phyloP scores from a whole-genome alignment of 1,284 basidiomycete genomes.

The Tylopilus orsonianus region DNA sequence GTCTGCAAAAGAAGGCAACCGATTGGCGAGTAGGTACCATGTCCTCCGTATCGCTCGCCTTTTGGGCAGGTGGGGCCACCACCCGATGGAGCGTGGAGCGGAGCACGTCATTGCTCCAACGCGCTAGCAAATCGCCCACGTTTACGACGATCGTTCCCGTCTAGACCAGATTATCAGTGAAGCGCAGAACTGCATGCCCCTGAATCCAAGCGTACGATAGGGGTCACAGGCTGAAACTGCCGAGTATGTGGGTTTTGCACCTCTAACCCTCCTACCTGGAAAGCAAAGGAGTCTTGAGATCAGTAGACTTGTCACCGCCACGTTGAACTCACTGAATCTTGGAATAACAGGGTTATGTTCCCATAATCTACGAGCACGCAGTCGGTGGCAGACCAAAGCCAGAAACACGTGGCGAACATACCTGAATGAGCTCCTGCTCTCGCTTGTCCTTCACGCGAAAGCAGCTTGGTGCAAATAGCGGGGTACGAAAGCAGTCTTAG shows the following conservation, averaged over 20 bases:
- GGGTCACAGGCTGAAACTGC: slow-evolving; percentile 68
- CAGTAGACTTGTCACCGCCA: not conserved
- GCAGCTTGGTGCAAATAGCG: slow-evolving; percentile 56
- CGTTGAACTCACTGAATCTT: slow-evolving; percentile 58
- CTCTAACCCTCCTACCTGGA: slow-evolving; percentile 77
- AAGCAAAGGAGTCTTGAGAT: slow-evolving; percentile 7
- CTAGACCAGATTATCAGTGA: slow-evolving; percentile 36
- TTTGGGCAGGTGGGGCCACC: slow-evolving; percentile 63
- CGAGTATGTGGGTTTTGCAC: slow-evolving; percentile 78
- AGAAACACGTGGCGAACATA: slow-evolving; percentile 21
- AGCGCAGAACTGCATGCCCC: slow-evolving; percentile 1
- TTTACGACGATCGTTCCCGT: slow-evolving; percentile 82
- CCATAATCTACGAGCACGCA: slow-evolving; percentile 63
- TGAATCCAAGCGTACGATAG: slow-evolving; percentile 54
- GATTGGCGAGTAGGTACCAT: slow-evolving; percentile 72
- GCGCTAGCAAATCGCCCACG: slow-evolving; percentile 77
- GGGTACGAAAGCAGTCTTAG: slow-evolving; percentile 78
- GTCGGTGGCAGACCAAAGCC: slow-evolving; percentile 4
- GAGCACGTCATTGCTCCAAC: slow-evolving; percentile 83
- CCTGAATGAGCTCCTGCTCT: slow-evolving; percentile 82
- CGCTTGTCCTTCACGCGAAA: slow-evolving; percentile 67
- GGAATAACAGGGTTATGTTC: slow-evolving; percentile 81
- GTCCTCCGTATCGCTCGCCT: slow-evolving; percentile 48
- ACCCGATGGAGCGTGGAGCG: slow-evolving; percentile 82
- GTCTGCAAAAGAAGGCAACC: slow-evolving; percentile 87